phyloP scores from a whole-genome alignment of 2,329 filamentous ascomycete species.

The Monilinia fructicola region DNA sequence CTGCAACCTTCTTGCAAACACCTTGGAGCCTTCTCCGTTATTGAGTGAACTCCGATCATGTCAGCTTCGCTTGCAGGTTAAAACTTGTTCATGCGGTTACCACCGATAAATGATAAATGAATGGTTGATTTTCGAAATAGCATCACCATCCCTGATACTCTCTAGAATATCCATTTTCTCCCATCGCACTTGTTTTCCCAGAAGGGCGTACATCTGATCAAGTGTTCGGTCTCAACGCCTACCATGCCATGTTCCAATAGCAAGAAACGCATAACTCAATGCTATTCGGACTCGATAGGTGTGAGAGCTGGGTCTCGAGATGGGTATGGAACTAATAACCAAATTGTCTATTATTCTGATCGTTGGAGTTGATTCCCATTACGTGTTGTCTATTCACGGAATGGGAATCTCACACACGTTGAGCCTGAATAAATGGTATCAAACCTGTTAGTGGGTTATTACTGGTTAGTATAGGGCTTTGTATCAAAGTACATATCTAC shows the following conservation, averaged over 20 bases:
- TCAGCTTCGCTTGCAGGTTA: neutral
- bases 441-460: neutral
- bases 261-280: neutral
- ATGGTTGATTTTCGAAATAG: too few species aligned
- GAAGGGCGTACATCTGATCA: neutral
- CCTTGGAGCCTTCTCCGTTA: neutral
- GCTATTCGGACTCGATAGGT: neutral
- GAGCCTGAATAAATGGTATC: too few species aligned
- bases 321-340: neutral
- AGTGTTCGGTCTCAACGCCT: neutral
- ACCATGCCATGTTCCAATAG: neutral
- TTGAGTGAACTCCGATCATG: too few species aligned
- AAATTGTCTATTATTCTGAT: neutral
- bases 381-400: neutral
- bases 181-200: neutral
- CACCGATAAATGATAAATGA: neutral
- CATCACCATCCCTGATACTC: too few species aligned
- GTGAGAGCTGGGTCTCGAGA: neutral
- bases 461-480: neutral
- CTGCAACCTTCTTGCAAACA: too few species aligned
- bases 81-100: too few species aligned
- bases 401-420: neutral
- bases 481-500: neutral
- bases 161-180: neutral
- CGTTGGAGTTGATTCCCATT: neutral